Evolutionary conservation across 352 stramenopile genomes (phyloP).

Genomic region (Globisporangium orthogonon): DNA sequence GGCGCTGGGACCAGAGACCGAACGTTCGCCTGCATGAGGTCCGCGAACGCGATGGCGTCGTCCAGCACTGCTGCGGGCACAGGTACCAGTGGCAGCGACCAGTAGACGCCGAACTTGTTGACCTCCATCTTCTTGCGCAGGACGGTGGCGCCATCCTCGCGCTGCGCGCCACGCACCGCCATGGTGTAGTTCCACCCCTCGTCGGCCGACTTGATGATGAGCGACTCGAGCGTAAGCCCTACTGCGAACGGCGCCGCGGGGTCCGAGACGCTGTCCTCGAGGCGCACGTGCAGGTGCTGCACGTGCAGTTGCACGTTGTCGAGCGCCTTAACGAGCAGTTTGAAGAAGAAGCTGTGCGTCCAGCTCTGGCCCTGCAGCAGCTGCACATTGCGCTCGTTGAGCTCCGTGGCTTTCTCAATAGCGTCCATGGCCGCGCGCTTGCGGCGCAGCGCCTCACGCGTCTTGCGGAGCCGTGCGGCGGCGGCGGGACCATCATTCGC

Average conservation of each 20-base stretch:
- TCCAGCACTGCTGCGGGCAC: conserved; percentile 37
- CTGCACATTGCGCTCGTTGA: conserved; percentile 37
- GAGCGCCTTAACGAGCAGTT: conserved; percentile 71
- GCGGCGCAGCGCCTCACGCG: conserved; percentile 41
- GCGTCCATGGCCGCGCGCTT: conserved; percentile 76
- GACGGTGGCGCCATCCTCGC: conserved; percentile 23
- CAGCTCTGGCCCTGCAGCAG: conserved; percentile 24
- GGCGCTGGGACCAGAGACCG: conserved; percentile 12
- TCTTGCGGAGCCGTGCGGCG: conserved; percentile 15
- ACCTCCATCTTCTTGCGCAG: conserved; percentile 81
- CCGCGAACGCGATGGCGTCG: conserved; percentile 52
- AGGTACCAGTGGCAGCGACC: conserved; percentile 45
- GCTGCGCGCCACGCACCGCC: conserved; percentile 39
- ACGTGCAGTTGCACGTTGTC: conserved; percentile 84
- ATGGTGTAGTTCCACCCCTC: conserved; percentile 81
- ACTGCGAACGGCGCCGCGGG: conserved; percentile 41
- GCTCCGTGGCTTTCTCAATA: conserved; percentile 66
- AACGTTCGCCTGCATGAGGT: conserved; percentile 67
- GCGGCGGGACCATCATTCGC: conserved; percentile 1
- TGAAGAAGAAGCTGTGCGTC: conserved; percentile 76
- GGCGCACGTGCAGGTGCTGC: conserved; percentile 63
- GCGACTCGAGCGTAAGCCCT: conserved; percentile 66
- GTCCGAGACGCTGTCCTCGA: conserved; percentile 65
- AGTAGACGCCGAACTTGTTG: conserved; percentile 79
- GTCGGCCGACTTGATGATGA: conserved; percentile 81